Evolutionary conservation across 2,329 filamentous ascomycete species (phyloP), one percentile per base, ranked within the genome.

Genomic region (Botrytis deweyae): DNA sequence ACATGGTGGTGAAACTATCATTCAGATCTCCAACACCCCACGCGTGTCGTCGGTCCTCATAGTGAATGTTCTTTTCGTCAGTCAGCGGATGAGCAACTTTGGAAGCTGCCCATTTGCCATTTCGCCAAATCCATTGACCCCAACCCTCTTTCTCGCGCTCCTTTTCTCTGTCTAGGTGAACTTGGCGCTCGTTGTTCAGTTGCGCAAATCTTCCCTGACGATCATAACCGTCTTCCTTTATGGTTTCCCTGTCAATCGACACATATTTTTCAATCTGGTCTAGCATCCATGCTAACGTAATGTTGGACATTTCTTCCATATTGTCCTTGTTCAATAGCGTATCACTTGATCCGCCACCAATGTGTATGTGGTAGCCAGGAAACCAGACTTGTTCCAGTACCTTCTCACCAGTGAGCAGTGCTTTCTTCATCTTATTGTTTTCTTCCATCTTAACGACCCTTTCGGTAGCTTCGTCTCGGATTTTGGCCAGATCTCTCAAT

Each of bases 321-420:
- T 62, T 63, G 22, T 73, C 72, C n/a, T 72, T 55, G 33, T 73
- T 67, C n/a, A 55, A 58, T 25, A 49, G 20, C 7, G 55, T 64
- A 42, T 69, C 72, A 8, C 58, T 73, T 5, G 73, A 73, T 20
- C 76, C 75, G 9, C 75, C 75, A 46, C 77, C 76, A 25, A 77
- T 72, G 29, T 77, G 76, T 61, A 73, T 64, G 52, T 78, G 77
- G 18, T 72, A 74, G 2, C 77, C 77, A 18, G 77, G 77, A 58
- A 78, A 78, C 76, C 77, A 78, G 55, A 76, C 77, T 65, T 78
- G 76, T 22, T 75, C 44, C 7, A 78, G 70, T 38, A 70, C 36
- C n/a, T n/a, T 70, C n/a, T 20, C 18, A n/a, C 25, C 36, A 14
- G 29, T 14, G 3, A 6, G 14, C 10, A 69, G 66, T n/a, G 55